A percentile compares a stretch with the other conserved stretches of the same genome.
phyloP scores from a whole-genome alignment of 192 early-diverging fungal genomes.

The Coemansia sp. region DNA sequence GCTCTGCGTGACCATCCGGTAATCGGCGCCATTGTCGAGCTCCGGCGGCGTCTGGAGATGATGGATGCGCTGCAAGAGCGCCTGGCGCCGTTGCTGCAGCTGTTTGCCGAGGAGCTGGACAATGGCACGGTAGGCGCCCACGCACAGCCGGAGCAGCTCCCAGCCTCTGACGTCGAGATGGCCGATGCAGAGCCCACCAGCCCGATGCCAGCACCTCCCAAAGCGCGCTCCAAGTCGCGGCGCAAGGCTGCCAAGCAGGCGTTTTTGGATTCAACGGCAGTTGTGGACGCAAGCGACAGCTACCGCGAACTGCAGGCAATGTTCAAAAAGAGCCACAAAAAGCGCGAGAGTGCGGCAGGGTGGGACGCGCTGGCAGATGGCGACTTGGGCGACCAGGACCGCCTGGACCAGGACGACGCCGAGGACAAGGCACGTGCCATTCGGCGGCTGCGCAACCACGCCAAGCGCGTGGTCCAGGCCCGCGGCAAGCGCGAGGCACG shows the following conservation, averaged over 20 bases:
- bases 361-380: conserved; percentile 49
- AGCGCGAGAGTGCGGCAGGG: conserved; percentile 3
- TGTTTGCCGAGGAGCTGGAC: conserved; percentile 53
- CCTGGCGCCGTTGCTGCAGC: conserved; percentile 53
- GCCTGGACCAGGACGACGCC: conserved; percentile 69
- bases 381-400: conserved; percentile 78
- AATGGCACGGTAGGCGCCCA: conserved; percentile 9
- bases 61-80: conserved; percentile 65
- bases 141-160: not conserved
- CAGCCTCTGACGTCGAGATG: conserved; percentile 35
- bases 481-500: conserved; percentile 38
- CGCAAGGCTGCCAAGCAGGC: not conserved
- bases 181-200: not conserved
- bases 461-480: conserved; percentile 38
- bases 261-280: conserved; percentile 9
- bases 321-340: conserved; percentile 27
- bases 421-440: conserved; percentile 73
- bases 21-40: conserved; percentile 70
- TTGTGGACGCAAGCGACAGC: conserved; percentile 23
- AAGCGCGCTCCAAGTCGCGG: conserved; percentile 15
- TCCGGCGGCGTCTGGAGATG: conserved; percentile 69
- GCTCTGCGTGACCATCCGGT: conserved; percentile 78
- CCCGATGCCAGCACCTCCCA: conserved; percentile 5
- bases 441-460: conserved; percentile 47
- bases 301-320: conserved; percentile 51